Base-by-base conservation (phyloP, 192 early-diverging fungal species). In the Linnemannia hyalina region DNA sequence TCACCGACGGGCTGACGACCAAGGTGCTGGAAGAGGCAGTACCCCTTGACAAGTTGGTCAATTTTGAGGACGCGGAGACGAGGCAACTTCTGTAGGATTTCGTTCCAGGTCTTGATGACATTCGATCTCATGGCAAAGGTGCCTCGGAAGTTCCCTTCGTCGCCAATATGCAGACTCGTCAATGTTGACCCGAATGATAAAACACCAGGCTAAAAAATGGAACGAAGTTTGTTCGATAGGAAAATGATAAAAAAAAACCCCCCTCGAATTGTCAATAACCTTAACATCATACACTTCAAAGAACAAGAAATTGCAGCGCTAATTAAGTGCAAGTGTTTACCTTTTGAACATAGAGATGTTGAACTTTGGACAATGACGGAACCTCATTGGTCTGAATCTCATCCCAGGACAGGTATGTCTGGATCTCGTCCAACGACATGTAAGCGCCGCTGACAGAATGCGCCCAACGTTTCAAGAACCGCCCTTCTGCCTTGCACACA, bases 301-400 rank as follows among this genome's bases (percentile, higher is more conserved):
- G 22, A 47, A 18, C 49, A 69, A 68, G 22, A 60, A 35, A 26
- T 22, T 40, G 16, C 3, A 0, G 10, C 0, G 4, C 46, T 75
- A 49, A 49, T 32, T 35, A 68, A 32, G 22, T 65, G 26, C 42
- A 22, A 42, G 40, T 8, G 6, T 46, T 82, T 78, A 83, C 82
- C 76, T 83, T 77, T 32, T 83, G 82, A 38, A 83, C 70, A 60
- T 83, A 83, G 1, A 83, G 72, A 55, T 83, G 82, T 6, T 57
- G 72, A 0, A 83, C 76, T 1, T 47, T 20, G 1, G 63, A 41
- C 72, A 82, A 60, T 11, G 73, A 82, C 1, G 75, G 55, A 7
- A 46, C 54, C 41, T 82, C 81, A 16, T 29, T 41, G 40, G 71
- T 46, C 22, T 65, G 60, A 9, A 65, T 65, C 60, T 65, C 60